Evolutionary conservation across 2,329 filamentous ascomycete species (phyloP).

Genomic region (Nigrospora sphaerica): DNA sequence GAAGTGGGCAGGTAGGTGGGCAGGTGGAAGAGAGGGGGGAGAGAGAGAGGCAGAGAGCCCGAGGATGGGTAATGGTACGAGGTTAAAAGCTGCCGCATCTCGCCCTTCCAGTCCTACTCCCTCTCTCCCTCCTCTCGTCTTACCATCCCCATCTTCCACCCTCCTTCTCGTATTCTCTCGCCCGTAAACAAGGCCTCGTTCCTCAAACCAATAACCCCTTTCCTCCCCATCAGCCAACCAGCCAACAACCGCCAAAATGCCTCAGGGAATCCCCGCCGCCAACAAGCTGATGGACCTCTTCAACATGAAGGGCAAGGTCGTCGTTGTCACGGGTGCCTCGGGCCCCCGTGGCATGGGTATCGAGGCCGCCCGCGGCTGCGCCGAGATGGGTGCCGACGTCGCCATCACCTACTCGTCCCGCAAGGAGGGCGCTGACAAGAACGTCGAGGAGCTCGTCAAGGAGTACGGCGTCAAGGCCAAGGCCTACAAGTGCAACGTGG

Average conservation of each 20-base stretch:
- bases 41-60: too few species aligned
- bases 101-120: background rate
- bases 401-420: conserved; percentile 67
- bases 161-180: background rate
- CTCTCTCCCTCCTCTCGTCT: background rate
- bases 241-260: conserved; percentile 33
- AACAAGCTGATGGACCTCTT: conserved; percentile 58
- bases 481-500: conserved; percentile 54
- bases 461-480: conserved; percentile 62
- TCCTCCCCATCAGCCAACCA: background rate
- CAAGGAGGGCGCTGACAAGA: conserved; percentile 60
- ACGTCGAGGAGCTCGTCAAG: conserved; percentile 56
- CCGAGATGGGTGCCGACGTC: conserved; percentile 64
- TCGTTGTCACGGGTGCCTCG: conserved; percentile 63
- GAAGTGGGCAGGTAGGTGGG: too few species aligned
- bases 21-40: too few species aligned
- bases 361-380: conserved; percentile 60
- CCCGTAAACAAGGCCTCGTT: background rate
- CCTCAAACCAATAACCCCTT: background rate
- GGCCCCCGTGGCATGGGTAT: conserved; percentile 66
- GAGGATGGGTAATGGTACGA: background rate
- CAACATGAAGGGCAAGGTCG: conserved; percentile 66
- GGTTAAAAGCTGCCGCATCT: background rate
- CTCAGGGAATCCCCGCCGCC: conserved; percentile 49
- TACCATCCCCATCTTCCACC: background rate